Evolutionary conservation across 1,284 basidiomycete genomes (phyloP), one percentile per base, ranked within the genome.

Genomic region (Termitomyces sp.): DNA sequence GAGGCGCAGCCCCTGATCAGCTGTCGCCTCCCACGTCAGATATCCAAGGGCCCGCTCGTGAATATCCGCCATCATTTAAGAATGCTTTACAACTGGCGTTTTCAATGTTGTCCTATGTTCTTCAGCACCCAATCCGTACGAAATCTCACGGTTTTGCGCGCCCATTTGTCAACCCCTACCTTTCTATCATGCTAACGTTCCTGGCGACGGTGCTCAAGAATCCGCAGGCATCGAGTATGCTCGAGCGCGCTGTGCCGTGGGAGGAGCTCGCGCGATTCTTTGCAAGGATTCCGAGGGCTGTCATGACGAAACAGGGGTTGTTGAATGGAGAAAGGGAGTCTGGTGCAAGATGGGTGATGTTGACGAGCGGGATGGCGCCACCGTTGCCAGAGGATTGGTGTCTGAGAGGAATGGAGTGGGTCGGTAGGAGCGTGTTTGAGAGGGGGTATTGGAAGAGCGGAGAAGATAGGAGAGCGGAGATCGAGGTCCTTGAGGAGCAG

Each of bases 341-440:
- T 1, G 62, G 65, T 2, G 75, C 80, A 19, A 74, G 76, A 12
- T 84, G 82, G 76, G 64, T 73, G 9, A 81, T 88, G 76, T 72
- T 90, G 40, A 83, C 84, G 0, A 81, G 75, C 54, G 78, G 80
- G 7, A 84, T 80, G 53, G 74, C 81, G 12, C 90, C 82, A 1
- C 88, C 94, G 0, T 74, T 99, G 2, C 83, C 91, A 0, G 97
- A 99, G 69, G 97, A 99, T 68, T 98, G 94, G 93, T 92, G 91
- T 63, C 71, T 98, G 58, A 82, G 95, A 31, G 97, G 97, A 3
- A 90, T 95, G 84, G 91, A 93, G 60, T 99, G 96, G 96, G 87
- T 92, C 1, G 88, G 91, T 5, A 80, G 92, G 58, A 83, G 86
- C 54, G 86, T 97, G 1, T 97, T 89, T 68, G 92, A 94, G 67